These are phyloP conservation scores for Clonostachys rosea DNA, from an alignment of 2,329 filamentous ascomycete species.

Conservation along the genomic window DNA sequence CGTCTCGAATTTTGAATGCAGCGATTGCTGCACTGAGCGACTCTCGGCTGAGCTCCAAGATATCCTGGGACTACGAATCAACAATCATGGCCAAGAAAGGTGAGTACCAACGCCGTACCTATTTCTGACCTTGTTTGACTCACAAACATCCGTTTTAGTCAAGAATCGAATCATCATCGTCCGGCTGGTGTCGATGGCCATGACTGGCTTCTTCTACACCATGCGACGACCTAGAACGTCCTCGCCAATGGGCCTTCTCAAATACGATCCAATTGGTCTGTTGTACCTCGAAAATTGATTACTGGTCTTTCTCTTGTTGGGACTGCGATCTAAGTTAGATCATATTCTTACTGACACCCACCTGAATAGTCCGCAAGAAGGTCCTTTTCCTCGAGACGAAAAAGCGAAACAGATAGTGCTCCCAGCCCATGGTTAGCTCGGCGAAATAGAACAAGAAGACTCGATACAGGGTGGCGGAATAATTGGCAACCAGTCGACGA, in stretches of 20 bases:
- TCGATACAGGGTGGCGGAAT: too few relatives aligned
- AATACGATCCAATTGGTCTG: constrained; percentile 94
- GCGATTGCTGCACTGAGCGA: neutral
- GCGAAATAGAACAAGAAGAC: too few relatives aligned
- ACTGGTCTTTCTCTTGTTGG: too few relatives aligned
- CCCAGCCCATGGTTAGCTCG: too few relatives aligned
- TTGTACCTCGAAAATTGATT: neutral
- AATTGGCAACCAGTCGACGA: too few relatives aligned
- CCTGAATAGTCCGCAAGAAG: constrained; percentile 73
- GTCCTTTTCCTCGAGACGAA: constrained; percentile 95
- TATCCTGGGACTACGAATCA: neutral
- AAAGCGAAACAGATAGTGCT: constrained; percentile 48
- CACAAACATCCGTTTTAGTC: constrained; percentile 38
- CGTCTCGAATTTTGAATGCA: too few relatives aligned
- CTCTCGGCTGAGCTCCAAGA: neutral
- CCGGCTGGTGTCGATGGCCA: constrained; percentile 94
- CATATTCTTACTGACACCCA: too few relatives aligned
- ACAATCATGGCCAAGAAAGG: constrained; percentile 29
- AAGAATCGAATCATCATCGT: constrained; percentile 93
- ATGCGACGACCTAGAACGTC: constrained; percentile 77
- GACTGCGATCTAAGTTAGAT: too few relatives aligned
- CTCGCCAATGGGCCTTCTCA: constrained; percentile 90
- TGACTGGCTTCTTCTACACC: constrained; percentile 97
- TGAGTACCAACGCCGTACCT: constrained; percentile 5
- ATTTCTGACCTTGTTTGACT: constrained; percentile 1